phyloP scores from a whole-genome alignment of 164 flowering plant genomes.

The Magnolia kwangsiensis region DNA sequence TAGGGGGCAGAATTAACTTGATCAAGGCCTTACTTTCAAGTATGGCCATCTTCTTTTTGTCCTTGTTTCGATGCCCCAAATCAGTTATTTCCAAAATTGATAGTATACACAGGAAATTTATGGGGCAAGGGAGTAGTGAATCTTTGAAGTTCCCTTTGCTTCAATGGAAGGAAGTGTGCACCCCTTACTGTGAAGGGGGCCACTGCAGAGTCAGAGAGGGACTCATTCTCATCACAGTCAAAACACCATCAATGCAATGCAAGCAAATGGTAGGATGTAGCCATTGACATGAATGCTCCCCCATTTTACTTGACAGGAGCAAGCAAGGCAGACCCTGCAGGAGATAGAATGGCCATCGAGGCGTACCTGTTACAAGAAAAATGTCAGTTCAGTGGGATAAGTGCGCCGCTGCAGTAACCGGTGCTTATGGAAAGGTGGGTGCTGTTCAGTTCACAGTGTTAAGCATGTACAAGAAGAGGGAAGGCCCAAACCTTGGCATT shows the following conservation, averaged over 20 bases:
- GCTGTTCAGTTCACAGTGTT: constrained; percentile 62
- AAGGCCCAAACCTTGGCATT: not conserved
- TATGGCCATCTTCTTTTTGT: too few species aligned
- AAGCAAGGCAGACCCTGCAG: constrained; percentile 31
- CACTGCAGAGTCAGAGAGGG: not conserved
- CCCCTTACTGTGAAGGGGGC: not conserved
- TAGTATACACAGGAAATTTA: too few species aligned
- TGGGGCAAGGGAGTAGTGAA: too few species aligned
- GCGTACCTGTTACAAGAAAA: constrained; percentile 54
- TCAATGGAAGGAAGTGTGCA: too few species aligned
- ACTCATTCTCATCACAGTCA: constrained; percentile 10
- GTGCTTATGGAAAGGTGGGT: constrained; percentile 45
- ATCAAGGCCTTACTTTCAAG: too few species aligned
- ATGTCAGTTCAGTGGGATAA: constrained; percentile 47
- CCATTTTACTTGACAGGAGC: constrained; percentile 48
- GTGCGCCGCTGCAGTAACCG: constrained; percentile 29
- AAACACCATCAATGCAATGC: constrained; percentile 43
- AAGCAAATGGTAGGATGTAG: constrained; percentile 50
- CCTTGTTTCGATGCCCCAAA: too few species aligned
- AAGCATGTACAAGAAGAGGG: constrained; percentile 48
- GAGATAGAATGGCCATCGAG: constrained; percentile 42
- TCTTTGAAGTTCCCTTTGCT: too few species aligned
- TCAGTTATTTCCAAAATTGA: too few species aligned
- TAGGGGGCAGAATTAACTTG: too few species aligned
- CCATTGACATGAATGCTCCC: constrained; percentile 56